Evolutionary conservation across 2,329 filamentous ascomycete species (phyloP).

Genomic region (Alternaria burnsii): DNA sequence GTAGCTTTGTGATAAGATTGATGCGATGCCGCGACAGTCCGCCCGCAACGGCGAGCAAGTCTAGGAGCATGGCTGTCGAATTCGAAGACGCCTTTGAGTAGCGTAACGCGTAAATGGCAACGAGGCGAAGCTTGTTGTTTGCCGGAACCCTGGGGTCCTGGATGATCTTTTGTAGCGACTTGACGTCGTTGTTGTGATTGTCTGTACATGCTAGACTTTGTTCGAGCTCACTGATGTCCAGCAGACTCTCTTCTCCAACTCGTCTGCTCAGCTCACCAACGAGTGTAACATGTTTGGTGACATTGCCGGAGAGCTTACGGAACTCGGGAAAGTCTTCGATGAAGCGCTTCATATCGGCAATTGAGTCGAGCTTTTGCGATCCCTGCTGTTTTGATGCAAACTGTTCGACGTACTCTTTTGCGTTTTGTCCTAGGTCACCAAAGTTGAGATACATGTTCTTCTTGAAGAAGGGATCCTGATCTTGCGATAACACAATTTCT

Average conservation of each 20-base stretch:
- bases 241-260: slow-evolving; percentile 82
- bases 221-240: slow-evolving; percentile 98
- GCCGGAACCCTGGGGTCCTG: slow-evolving; percentile 78
- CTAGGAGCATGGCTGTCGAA: slow-evolving; percentile 82
- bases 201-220: slow-evolving; percentile 97
- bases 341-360: slow-evolving; percentile 98
- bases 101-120: slow-evolving; percentile 92
- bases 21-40: slow-evolving; percentile 78
- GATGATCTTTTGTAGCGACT: slow-evolving; percentile 87
- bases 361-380: slow-evolving; percentile 94
- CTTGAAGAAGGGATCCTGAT: slow-evolving; percentile 98
- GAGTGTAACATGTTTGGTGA: slow-evolving; percentile 97
- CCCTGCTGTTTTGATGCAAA: slow-evolving; percentile 98
- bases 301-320: slow-evolving; percentile 93
- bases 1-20: slow-evolving; percentile 80
- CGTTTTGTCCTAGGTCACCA: slow-evolving; percentile 91
- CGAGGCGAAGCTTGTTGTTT: slow-evolving; percentile 86
- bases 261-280: slow-evolving; percentile 91
- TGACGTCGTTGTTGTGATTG: slow-evolving; percentile 90
- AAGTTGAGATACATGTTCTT: slow-evolving; percentile 99
- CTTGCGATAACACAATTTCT: slow-evolving; percentile 94
- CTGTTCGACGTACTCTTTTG: slow-evolving; percentile 98
- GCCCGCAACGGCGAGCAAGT: slow-evolving; percentile 85
- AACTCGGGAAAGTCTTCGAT: slow-evolving; percentile 99
- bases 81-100: slow-evolving; percentile 89